Evolutionary conservation across 495 filamentous ascomycete genomes (phyloP), one percentile per base, ranked within the genome.

Genomic region (Daldinia caldariorum): DNA sequence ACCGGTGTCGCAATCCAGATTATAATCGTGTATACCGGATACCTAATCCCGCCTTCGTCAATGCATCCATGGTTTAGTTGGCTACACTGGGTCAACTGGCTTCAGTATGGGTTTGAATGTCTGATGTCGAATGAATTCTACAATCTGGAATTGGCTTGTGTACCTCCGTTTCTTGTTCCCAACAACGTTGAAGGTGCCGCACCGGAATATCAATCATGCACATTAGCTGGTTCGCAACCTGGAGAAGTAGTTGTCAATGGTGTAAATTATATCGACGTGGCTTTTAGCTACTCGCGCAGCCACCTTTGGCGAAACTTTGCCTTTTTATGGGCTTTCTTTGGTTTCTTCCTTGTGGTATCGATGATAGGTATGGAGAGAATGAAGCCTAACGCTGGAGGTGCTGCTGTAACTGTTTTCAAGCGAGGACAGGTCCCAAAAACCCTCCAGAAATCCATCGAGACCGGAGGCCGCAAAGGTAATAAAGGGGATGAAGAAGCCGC

Each of bases 111-210:
- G 85, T 89, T 93, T 50, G 87, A 86, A 58, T 93, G 91, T 90
- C 79, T 94, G 3, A 86, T 85, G 32, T 91, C 88, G 84, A 88
- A 93, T 54, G 92, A 94, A 0, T 90, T 90, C 61, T 89, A 92
- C 66, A 88, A 89, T 26, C 84, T 90, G 67, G 71, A 76, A 0
- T 76, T 81, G 9, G 56, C 78, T 31, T 80, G 76, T 56, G 71
- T 32, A 69, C 69, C 69, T 34, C 81, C 65, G 8, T 73, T 67
- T 14, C 63, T 83, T n/a, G 78, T 89, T 20, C 87, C 86, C 8
- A 32, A 7, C n/a, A 79, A 79, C 0, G 63, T 69, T 5, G 70
- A 61, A 38, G 53, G 37, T n/a, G 39, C 20, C 0, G 31, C 37
- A 6, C 26, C 67, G 32, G 77, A 79, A 43, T 86, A 86, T 58